These are phyloP conservation scores for Suillus fuscotomentosus DNA, from an alignment of 768 basidiomycete species.

Conservation along the genomic window DNA sequence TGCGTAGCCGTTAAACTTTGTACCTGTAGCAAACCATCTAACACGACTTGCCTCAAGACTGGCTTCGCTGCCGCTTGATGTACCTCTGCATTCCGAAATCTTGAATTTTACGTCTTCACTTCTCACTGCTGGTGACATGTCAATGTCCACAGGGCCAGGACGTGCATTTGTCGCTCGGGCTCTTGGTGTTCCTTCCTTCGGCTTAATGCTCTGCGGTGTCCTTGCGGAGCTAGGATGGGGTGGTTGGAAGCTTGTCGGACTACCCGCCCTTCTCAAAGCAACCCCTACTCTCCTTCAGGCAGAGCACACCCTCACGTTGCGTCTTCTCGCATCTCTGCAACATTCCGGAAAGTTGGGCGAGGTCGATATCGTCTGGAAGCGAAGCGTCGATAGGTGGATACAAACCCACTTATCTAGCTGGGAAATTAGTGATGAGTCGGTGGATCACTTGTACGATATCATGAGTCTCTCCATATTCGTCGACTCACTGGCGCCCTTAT, in stretches of 20 bases:
- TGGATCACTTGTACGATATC: constrained; percentile 53
- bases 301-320: constrained; percentile 42
- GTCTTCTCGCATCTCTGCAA: constrained; percentile 50
- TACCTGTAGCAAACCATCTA: constrained; percentile 34
- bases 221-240: constrained; percentile 70
- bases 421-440: constrained; percentile 38
- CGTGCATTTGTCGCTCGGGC: constrained; percentile 43
- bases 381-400: constrained; percentile 51
- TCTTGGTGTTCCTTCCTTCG: constrained; percentile 37
- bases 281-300: constrained; percentile 45
- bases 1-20: constrained; percentile 1
- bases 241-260: constrained; percentile 71
- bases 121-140: constrained; percentile 43
- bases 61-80: constrained; percentile 23
- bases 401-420: constrained; percentile 41
- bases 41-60: constrained; percentile 33
- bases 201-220: constrained; percentile 53
- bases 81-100: constrained; percentile 28
- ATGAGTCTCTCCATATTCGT: constrained; percentile 53
- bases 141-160: constrained; percentile 35
- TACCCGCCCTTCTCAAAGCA: constrained; percentile 56
- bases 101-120: constrained; percentile 33
- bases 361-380: constrained; percentile 57
- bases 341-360: constrained; percentile 50
- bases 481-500: constrained; percentile 39